A percentile compares a stretch with the other conserved stretches of the same genome.
Conservation (phyloP, 2,329 filamentous ascomycete species). For the Gaeumannomyces sp. region DNA sequence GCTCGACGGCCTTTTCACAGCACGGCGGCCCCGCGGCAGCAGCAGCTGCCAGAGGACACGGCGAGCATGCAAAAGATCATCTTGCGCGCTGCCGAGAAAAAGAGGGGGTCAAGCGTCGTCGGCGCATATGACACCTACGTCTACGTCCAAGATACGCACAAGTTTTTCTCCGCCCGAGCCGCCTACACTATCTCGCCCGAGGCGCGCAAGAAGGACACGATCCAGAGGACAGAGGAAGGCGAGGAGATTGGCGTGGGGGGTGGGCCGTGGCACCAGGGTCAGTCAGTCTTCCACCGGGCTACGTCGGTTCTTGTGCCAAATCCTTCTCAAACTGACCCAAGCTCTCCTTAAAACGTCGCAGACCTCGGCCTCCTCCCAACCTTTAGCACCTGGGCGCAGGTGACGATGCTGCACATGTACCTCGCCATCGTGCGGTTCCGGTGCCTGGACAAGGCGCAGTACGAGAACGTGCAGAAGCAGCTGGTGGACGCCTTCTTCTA, state of each 20-base stretch:
- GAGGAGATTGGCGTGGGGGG: conserved; percentile 73
- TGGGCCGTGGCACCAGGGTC: conserved; percentile 80
- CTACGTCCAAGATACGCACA: conserved; percentile 32
- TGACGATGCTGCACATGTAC: conserved; percentile 96
- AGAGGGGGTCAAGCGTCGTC: neutral
- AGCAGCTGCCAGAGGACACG: neutral
- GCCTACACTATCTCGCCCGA: conserved; percentile 70
- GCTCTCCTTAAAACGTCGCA: conserved; percentile 28
- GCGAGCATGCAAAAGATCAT: conserved; percentile 10
- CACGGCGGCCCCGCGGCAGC: neutral
- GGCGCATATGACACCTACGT: neutral
- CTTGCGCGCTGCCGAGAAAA: neutral
- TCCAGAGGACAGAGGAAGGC: conserved; percentile 67
- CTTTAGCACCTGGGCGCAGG: conserved; percentile 93
- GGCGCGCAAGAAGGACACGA: conserved; percentile 56
- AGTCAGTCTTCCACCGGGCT: conserved; percentile 19
- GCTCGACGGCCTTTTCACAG: neutral
- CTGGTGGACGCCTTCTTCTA: conserved; percentile 94
- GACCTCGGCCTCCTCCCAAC: conserved; percentile 75
- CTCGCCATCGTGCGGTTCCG: conserved; percentile 78
- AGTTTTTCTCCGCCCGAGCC: conserved; percentile 65
- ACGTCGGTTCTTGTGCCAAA: neutral
- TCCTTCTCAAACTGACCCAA: neutral
- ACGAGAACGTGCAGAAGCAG: conserved; percentile 78
- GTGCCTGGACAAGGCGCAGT: conserved; percentile 63